Conservation (phyloP, 176 grass and related monocot genomes). For the Puya raimondii region DNA sequence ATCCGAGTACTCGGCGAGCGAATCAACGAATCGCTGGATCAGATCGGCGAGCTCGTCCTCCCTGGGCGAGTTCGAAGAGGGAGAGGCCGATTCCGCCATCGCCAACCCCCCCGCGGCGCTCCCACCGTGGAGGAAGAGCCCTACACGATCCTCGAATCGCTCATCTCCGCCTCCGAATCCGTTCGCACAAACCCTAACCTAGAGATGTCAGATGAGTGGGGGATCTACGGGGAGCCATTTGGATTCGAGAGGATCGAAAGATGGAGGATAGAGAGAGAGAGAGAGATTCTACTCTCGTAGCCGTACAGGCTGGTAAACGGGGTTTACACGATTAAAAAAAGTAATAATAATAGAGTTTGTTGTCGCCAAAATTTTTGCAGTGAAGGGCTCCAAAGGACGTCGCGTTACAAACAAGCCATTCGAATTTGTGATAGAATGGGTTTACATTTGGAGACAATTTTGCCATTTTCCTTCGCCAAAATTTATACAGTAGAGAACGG, state of each 20-base stretch:
- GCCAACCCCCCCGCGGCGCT: neutral
- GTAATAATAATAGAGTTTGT: neutral
- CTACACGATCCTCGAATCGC: neutral
- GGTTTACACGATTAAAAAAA: neutral
- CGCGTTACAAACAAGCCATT: no score
- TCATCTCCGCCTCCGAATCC: conserved; percentile 9
- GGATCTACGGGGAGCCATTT: no score
- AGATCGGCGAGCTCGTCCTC: conserved; percentile 88
- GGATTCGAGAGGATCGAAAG: no score
- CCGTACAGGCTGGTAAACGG: neutral
- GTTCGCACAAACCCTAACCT: neutral
- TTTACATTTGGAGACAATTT: no score
- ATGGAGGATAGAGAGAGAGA: neutral
- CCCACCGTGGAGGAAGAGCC: neutral
- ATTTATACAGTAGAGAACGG: no score
- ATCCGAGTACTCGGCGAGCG: conserved; percentile 58
- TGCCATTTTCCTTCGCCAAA: no score
- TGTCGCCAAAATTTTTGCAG: no score
- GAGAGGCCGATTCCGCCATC: conserved; percentile 17
- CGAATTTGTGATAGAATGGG: no score
- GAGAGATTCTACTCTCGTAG: neutral
- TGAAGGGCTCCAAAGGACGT: no score
- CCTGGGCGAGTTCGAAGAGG: conserved; percentile 24
- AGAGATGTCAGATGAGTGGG: neutral
- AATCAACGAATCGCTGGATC: conserved; percentile 60